A percentile compares a stretch with the other conserved stretches of the same genome.
These are phyloP conservation scores for Botrytis squamosa DNA, from an alignment of 2,329 filamentous ascomycete species.

Conservation along the genomic window DNA sequence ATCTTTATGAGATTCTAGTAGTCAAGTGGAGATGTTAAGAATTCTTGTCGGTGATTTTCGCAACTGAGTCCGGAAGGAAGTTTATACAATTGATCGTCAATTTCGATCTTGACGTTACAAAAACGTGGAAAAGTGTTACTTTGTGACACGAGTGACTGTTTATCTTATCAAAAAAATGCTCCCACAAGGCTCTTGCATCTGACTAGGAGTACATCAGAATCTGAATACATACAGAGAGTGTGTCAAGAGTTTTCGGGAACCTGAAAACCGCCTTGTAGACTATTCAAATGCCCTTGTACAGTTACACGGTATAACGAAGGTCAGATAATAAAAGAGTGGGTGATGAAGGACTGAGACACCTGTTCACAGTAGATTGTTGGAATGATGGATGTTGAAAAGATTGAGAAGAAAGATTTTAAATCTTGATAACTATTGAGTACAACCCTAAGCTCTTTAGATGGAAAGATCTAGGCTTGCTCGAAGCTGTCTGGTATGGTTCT, in stretches of 20 bases:
- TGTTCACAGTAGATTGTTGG: background rate
- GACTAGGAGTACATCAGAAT: background rate
- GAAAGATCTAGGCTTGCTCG: background rate
- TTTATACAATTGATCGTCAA: background rate
- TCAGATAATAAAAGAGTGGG: background rate
- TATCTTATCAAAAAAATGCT: background rate
- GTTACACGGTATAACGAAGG: background rate
- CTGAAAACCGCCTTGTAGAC: background rate
- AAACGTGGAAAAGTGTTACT: conserved; percentile 1
- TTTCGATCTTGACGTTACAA: background rate
- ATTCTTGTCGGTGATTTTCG: background rate
- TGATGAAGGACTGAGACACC: background rate
- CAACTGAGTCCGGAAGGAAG: background rate
- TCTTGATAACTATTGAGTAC: background rate
- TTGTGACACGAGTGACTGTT: conserved; percentile 6
- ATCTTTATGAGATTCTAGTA: conserved; percentile 43
- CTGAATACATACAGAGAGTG: conserved; percentile 16
- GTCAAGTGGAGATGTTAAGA: background rate
- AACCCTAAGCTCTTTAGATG: no score
- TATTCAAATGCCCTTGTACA: background rate
- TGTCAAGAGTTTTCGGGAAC: background rate
- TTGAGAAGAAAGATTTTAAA: background rate
- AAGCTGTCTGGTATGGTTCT: background rate
- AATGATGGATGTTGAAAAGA: background rate
- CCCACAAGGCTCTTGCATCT: background rate